Percentiles rank a stretch among this genome's conserved stretches.
Evolutionary conservation across 805 yeast species (phyloP).

Genomic region (Brettanomyces anomalus): DNA sequence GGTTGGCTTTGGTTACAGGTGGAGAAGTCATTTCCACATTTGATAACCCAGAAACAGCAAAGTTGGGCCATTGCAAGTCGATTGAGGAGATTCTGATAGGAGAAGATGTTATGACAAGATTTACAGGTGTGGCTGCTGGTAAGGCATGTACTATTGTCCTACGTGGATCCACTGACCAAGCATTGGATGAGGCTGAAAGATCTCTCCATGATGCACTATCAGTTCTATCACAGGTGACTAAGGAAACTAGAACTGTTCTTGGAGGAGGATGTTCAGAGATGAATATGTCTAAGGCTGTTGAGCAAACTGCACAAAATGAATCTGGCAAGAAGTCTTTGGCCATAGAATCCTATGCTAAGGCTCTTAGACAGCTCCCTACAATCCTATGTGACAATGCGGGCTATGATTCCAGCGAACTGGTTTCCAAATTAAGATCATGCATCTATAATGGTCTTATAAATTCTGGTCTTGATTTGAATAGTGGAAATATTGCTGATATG

Average conservation of each 20-base stretch:
- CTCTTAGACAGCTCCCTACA: constrained; percentile 90
- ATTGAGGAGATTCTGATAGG: constrained; percentile 93
- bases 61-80: constrained; percentile 77
- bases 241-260: constrained; percentile 80
- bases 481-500: constrained; percentile 87
- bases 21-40: constrained; percentile 97
- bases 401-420: constrained; percentile 85
- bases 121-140: constrained; percentile 92
- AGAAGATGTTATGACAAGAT: constrained; percentile 82
- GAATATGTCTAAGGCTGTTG: constrained; percentile 97
- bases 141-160: constrained; percentile 94
- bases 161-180: constrained; percentile 98
- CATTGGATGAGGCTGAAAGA: constrained; percentile 95
- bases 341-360: constrained; percentile 88
- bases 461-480: constrained; percentile 81
- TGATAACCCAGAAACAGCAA: constrained; percentile 81
- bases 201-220: constrained; percentile 95
- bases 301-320: constrained; percentile 82
- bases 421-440: constrained; percentile 81
- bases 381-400: constrained; percentile 97
- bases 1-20: constrained; percentile 93
- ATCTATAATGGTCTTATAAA: constrained; percentile 88
- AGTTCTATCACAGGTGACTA: constrained; percentile 90
- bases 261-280: constrained; percentile 91
- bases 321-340: constrained; percentile 93